Percentiles rank a stretch among this genome's conserved stretches.
These are phyloP conservation scores for Apiospora pterosperma DNA, from an alignment of 2,329 filamentous ascomycete genomes.

Conservation along the genomic window DNA sequence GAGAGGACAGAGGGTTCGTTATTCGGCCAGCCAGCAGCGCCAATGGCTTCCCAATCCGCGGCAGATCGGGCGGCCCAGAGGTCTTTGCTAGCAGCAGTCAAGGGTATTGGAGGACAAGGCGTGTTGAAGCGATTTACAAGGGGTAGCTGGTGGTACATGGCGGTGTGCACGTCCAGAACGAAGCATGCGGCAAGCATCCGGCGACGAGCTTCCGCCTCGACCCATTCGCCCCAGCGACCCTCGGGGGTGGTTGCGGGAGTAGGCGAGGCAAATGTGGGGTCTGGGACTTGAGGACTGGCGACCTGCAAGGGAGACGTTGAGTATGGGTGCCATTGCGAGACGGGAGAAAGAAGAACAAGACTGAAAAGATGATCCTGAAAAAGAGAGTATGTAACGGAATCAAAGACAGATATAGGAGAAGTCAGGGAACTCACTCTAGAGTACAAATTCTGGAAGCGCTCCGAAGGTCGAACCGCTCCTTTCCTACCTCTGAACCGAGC, in stretches of 20 bases:
- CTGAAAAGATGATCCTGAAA: constrained; percentile 30
- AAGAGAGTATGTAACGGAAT: constrained; percentile 27
- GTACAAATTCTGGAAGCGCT: constrained; percentile 47
- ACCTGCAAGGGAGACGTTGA: constrained; percentile 37
- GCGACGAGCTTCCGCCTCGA: constrained; percentile 48
- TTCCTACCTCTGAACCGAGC: constrained; percentile 51
- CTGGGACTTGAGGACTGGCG: constrained; percentile 28
- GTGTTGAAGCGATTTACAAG: constrained; percentile 31
- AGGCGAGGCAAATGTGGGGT: constrained; percentile 8
- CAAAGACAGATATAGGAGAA: constrained; percentile 28
- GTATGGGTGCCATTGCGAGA: constrained; percentile 26
- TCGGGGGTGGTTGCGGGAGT: constrained; percentile 19
- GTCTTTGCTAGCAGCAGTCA: constrained; percentile 38
- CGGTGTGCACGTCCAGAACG: constrained; percentile 52
- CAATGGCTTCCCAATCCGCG: constrained; percentile 42
- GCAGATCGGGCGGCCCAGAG: constrained; percentile 48
- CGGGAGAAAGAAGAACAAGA: constrained; percentile 28
- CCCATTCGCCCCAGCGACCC: constrained; percentile 49
- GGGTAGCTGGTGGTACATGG: constrained; percentile 51
- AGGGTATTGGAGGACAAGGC: constrained; percentile 39
- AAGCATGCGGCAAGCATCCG: constrained; percentile 56
- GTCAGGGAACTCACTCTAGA: constrained; percentile 47
- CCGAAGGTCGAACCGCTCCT: constrained; percentile 43
- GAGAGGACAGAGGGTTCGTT: constrained; percentile 24
- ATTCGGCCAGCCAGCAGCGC: constrained; percentile 22